These are phyloP conservation scores for Ophiognomonia clavigignenti-juglandacearum DNA, from an alignment of 2,329 filamentous ascomycete species.

Conservation along the genomic window DNA sequence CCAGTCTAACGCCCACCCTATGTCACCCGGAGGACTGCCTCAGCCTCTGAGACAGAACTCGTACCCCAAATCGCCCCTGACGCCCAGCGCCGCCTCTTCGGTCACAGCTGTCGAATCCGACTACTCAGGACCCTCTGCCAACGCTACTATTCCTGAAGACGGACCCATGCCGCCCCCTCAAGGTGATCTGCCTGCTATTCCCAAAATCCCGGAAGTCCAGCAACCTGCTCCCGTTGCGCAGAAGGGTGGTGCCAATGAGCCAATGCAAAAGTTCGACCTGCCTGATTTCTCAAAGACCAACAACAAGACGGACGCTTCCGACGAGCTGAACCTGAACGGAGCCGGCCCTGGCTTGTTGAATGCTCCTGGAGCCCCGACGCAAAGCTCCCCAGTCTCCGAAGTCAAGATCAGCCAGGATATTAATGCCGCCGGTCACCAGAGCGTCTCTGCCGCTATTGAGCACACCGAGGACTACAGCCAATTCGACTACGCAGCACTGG, in stretches of 20 bases:
- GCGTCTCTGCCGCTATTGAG: conserved; percentile 24
- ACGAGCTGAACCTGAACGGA: conserved; percentile 9
- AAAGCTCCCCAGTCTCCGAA: conserved; percentile 6
- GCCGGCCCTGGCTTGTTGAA: conserved; percentile 14
- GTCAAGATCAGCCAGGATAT: conserved; percentile 3
- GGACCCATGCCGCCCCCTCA: conserved; percentile 33
- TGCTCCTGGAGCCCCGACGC: conserved; percentile 4
- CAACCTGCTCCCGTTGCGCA: conserved; percentile 31
- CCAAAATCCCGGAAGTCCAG: conserved; percentile 25
- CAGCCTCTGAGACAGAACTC: conserved; percentile 40
- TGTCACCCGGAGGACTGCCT: conserved; percentile 22
- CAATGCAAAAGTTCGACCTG: conserved; percentile 6
- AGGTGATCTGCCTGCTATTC: conserved; percentile 24
- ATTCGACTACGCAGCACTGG: conserved; percentile 21
- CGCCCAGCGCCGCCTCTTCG: conserved; percentile 27
- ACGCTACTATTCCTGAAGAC: conserved; percentile 33
- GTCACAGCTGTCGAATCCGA: conserved; percentile 19
- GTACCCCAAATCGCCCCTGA: conserved; percentile 34
- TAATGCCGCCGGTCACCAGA: conserved; percentile 13
- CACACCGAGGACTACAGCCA: conserved; percentile 31
- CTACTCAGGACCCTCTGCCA: conserved; percentile 18
- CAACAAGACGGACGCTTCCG: conserved; percentile 6
- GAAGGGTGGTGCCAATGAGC: conserved; percentile 13
- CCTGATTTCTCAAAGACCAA: conserved; percentile 13
- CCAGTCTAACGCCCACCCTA: conserved; percentile 19